Evolutionary conservation across 805 yeast species (phyloP), one percentile per base, ranked within the genome.

Genomic region (Kodamaea kakaduensis): DNA sequence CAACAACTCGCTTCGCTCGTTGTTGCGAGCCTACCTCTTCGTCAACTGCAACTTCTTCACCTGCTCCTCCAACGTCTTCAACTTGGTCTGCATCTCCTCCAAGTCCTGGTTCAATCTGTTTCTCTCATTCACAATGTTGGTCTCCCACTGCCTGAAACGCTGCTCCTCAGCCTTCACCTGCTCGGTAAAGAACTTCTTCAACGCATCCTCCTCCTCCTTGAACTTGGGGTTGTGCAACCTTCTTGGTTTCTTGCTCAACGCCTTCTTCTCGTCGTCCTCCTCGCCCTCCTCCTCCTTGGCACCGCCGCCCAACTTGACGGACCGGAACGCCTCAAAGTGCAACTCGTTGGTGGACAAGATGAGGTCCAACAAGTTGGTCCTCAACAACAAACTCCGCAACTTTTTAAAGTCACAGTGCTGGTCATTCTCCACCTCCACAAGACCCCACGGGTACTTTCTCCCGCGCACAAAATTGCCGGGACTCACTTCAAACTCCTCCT

Each of bases 111-210:
- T 93, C 58, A 93, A 74, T 60, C 95, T 78, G 63, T 88, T 85
- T 67, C 96, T 84, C 68, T 93, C 97, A 50, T 86, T 87, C 48
- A 88, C 93, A 50, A 93, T 86, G 58, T 93, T 90, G 51, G 88
- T 85, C 67, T 89, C 97, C 98, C 99, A 93, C 70, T 90, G 96
- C 71, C 94, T 85, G 64, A 93, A 93, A 57, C 98, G 77, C 54
- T 87, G 94, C 56, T 93, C 98, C 67, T 93, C 98, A 31, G 84
- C 84, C 67, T 90, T 89, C 42, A 93, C 72, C 69, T 93, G 97
- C 61, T 89, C 97, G 7, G 97, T 90, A 66, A 93, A 93, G 61
- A 84, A 84, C 65, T 84, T 83, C 75, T 93, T 87, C 56, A 93
- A 73, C 21, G 89, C 83, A 59, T 86, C 93, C 64, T 93, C 98